phyloP scores from a whole-genome alignment of 2,329 filamentous ascomycete genomes.

The Sporothrix pallida region DNA sequence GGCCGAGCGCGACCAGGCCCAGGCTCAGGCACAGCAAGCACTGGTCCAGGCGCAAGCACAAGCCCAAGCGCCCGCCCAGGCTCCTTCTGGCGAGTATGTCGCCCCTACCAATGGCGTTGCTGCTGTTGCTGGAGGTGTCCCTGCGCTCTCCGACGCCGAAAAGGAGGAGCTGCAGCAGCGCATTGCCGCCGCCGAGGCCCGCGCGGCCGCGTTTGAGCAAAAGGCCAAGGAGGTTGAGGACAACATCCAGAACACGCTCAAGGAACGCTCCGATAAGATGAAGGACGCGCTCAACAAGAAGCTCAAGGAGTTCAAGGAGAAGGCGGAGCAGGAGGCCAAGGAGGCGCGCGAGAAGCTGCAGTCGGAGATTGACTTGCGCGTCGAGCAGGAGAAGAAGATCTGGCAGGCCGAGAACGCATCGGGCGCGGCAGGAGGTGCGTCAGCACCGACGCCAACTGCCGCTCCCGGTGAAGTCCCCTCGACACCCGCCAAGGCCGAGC shows the following conservation, averaged over 20 bases:
- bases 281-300: conserved; percentile 71
- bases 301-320: conserved; percentile 67
- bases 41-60: conserved; percentile 36
- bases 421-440: too few relatives aligned
- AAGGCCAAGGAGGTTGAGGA: conserved; percentile 70
- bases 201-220: conserved; percentile 67
- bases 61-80: conserved; percentile 25
- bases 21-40: conserved; percentile 38
- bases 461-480: background rate
- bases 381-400: conserved; percentile 69
- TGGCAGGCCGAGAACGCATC: conserved; percentile 60
- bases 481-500: conserved; percentile 32
- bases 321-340: conserved; percentile 57
- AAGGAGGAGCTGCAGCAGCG: conserved; percentile 66
- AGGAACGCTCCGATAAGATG: conserved; percentile 71
- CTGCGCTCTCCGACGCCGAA: conserved; percentile 60
- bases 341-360: conserved; percentile 60
- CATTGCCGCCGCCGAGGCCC: conserved; percentile 64
- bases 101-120: conserved; percentile 39
- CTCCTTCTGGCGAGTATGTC: conserved; percentile 40
- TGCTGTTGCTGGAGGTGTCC: conserved; percentile 36
- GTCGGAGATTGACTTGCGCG: conserved; percentile 53
- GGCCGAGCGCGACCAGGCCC: conserved; percentile 67
- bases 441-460: background rate
- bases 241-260: conserved; percentile 64